Conservation (phyloP, 192 early-diverging fungal genomes). For the Backusella circina region DNA sequence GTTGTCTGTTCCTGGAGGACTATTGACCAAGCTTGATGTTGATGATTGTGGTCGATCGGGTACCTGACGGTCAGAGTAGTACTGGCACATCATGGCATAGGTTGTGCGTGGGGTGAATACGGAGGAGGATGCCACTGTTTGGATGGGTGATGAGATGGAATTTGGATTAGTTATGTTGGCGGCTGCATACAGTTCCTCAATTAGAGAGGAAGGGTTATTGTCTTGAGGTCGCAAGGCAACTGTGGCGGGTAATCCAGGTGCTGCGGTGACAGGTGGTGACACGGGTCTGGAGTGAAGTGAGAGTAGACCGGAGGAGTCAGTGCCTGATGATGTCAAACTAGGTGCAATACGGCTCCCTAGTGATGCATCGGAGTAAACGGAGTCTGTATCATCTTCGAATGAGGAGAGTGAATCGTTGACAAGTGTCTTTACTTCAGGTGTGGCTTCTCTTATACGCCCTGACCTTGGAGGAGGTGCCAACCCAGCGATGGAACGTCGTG, state of each 20-base stretch:
- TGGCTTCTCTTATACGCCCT: constrained; percentile 4
- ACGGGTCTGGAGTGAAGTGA: constrained; percentile 13
- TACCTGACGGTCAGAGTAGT: background rate
- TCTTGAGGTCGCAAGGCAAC: constrained; percentile 10
- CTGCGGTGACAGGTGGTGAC: constrained; percentile 5
- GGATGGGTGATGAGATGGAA: constrained; percentile 7
- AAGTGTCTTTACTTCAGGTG: background rate
- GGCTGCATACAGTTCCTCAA: constrained; percentile 12
- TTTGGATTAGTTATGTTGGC: background rate
- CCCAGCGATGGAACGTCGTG: background rate
- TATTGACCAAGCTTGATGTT: background rate
- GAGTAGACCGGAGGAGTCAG: constrained; percentile 7
- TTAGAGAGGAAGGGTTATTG: background rate
- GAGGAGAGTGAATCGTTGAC: background rate
- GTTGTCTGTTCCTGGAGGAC: background rate
- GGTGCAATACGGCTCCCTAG: constrained; percentile 9
- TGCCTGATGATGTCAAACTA: constrained; percentile 16
- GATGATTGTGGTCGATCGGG: background rate
- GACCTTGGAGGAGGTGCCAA: constrained; percentile 4
- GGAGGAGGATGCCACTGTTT: constrained; percentile 21
- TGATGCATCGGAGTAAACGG: constrained; percentile 12
- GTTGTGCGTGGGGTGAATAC: constrained; percentile 12
- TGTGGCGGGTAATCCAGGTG: constrained; percentile 15
- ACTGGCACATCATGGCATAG: background rate
- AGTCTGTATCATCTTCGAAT: constrained; percentile 1